Percentiles rank a stretch among this genome's conserved stretches.
These are phyloP conservation scores for Paralagenidium karlingii DNA, from an alignment of 352 stramenopile species.

Conservation along the genomic window DNA sequence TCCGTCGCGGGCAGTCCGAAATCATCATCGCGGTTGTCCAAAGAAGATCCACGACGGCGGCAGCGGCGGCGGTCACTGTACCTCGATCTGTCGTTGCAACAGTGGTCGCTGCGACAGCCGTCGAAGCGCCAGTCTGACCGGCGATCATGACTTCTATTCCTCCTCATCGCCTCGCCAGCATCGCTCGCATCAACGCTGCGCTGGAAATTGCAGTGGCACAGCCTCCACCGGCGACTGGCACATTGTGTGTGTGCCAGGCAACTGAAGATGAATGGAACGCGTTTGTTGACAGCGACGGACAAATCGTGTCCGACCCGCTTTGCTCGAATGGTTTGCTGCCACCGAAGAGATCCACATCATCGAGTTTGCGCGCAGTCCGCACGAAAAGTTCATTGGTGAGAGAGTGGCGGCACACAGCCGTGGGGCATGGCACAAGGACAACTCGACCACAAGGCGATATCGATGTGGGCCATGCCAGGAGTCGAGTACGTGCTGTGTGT, in stretches of 20 bases:
- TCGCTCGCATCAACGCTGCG: conserved; percentile 25
- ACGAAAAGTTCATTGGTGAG: conserved; percentile 10
- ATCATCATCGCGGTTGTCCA: conserved; percentile 4
- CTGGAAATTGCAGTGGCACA: conserved; percentile 16
- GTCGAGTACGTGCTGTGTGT: conserved; percentile 27
- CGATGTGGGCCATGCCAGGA: conserved; percentile 20
- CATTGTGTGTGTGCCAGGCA: conserved; percentile 16
- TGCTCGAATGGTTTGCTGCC: conserved; percentile 22
- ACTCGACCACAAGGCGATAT: conserved; percentile 21
- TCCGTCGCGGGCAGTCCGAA: conserved; percentile 1
- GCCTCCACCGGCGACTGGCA: conserved; percentile 12
- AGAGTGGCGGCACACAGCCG: conserved; percentile 19
- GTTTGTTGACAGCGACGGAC: conserved; percentile 15
- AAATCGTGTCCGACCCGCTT: conserved; percentile 12
- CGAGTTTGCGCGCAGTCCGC: conserved; percentile 15
- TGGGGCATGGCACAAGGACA: conserved; percentile 20
- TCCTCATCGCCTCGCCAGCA: conserved; percentile 11
- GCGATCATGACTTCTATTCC: conserved; percentile 7
- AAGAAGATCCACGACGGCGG: conserved; percentile 5
- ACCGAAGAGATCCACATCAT: conserved; percentile 20
- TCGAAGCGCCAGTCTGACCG: conserved; percentile 2
- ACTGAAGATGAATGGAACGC: conserved; percentile 27
- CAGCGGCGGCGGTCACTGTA: conserved; percentile 1
- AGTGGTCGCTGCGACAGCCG: conserved; percentile 5
- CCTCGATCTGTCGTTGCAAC: conserved; percentile 3